Evolutionary conservation across 164 flowering plant genomes (phyloP), one percentile per base, ranked within the genome.

Genomic region (Paratinospora sagittata): DNA sequence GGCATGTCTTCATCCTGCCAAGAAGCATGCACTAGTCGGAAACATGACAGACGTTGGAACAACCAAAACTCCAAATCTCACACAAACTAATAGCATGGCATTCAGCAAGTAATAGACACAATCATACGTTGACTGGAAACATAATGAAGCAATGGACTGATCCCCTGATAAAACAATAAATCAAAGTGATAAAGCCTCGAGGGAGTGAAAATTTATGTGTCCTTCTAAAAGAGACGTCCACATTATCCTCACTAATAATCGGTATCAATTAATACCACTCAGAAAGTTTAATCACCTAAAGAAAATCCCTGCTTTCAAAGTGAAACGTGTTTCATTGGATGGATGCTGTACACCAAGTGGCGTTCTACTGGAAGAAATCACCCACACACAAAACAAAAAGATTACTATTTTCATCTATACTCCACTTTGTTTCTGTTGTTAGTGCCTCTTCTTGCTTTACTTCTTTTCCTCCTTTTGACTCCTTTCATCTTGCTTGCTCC

Each of bases 1-100:
- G 66, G 70, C 8, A 70, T 14, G 1, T 77, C 87, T 67, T 85
- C 87, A 47, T 79, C 86, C 89, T 84, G 76, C 69, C 66, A 78
- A 47, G 21, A 39, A 72, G 66, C 24, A 73, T n/a, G 39, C n/a
- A 65, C 13, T 21, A 74, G n/a, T 70, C 10, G 36, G 47, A 73
- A 73, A 73, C 68, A 66, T 17, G 21, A 27, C 57, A 47, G 12
- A 67, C 2, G 49, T 55, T 26, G n/a, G 8, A 19, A 57, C 26
- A 55, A 43, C 47, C 47, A 43, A 14, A 43, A 43, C 13, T 43
- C 47, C 47, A 10, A 6, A 7, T 9, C 14, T 43, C 47, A 7
- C 14, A 1, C 47, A 43, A 12, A 43, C 47, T 43, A 43, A 43
- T 10, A 43, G 47, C 47, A 39, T 1, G 43, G 10, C n/a, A 30